Base-by-base conservation (phyloP, 1,284 basidiomycete species). In the Cutaneotrichosporon spelunceum region DNA sequence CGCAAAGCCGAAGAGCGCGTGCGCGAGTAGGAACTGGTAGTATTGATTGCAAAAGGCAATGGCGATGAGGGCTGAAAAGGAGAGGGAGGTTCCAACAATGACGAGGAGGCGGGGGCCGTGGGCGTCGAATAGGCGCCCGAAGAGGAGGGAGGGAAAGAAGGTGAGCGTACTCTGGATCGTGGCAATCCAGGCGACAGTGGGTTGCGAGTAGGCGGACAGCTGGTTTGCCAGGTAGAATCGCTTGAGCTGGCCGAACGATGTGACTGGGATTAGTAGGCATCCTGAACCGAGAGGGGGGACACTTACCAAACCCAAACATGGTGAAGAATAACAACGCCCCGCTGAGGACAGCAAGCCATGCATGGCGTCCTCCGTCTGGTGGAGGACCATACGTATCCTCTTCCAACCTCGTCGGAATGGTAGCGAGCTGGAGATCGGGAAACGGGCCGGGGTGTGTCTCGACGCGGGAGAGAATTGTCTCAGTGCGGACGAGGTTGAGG, bases 11-110 rank as follows among this genome's bases (percentile, higher is more conserved):
- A 72, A 75, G 5, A 72, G 66, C 4, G 70, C 64, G 54, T 78
- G 76, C 2, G 72, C 70, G 1, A 78, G 68, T 11, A 78, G 63
- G 62, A 78, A 72, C 44, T 78, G 76, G 55, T 72, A 75, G 66
- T 73, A 79, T 48, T 70, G 59, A 21, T 68, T 71, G 70, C 10
- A 72, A 62, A 57, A 71, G 3, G 70, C 68, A 2, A 71, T 52
- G 19, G 59, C 64, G 30, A 71, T 57, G 16, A 71, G 60, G 1
- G 68, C 49, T 11, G 53, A 36, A n/a, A 68, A 58, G 2, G 56
- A 54, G n/a, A 63, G 58, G 16, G 57, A 48, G 1, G 64, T 68
- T 14, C 70, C 70, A 11, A 48, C 52, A 13, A 65, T 54, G 7
- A 68, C 60, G 14, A 71, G 59, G 23, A 44, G n/a, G 2, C 56